A percentile compares a stretch with the other conserved stretches of the same genome.
Conservation (phyloP, 2,329 filamentous ascomycete species). For the Neobulgaria alba region DNA sequence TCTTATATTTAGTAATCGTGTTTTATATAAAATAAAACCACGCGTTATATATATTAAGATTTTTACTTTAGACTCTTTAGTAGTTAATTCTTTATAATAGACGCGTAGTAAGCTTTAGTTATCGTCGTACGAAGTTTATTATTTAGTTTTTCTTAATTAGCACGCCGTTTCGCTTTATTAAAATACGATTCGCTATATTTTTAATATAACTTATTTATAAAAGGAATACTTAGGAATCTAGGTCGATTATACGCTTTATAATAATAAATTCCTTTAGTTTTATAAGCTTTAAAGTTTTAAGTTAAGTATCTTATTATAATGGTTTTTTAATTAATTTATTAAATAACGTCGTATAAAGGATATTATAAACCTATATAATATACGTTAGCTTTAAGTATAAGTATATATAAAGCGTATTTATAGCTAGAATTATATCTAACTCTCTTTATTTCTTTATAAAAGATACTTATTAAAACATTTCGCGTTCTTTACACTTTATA, state of each 20-base stretch:
- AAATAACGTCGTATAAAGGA: too few relatives aligned
- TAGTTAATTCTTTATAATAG: not conserved
- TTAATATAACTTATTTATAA: not conserved
- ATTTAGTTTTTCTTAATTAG: not conserved
- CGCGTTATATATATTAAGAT: not conserved
- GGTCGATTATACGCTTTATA: not conserved
- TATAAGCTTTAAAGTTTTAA: not conserved
- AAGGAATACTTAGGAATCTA: not conserved
- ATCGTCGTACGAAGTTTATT: not conserved
- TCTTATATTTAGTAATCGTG: slow-evolving; percentile 2
- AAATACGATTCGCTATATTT: not conserved
- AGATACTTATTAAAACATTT: too few relatives aligned
- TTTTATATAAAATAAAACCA: slow-evolving; percentile 2
- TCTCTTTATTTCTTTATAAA: too few relatives aligned
- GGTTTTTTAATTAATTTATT: too few relatives aligned
- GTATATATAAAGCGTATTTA: too few relatives aligned
- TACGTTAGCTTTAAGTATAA: too few relatives aligned
- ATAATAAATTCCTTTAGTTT: not conserved
- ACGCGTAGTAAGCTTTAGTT: not conserved
- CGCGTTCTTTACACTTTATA: too few relatives aligned
- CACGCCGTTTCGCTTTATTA: not conserved
- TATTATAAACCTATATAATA: too few relatives aligned
- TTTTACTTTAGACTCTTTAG: not conserved
- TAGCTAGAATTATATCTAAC: too few relatives aligned
- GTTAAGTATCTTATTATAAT: too few relatives aligned